A percentile compares a stretch with the other conserved stretches of the same genome.
Evolutionary conservation across 1,284 basidiomycete species (phyloP).

Genomic region (Pseudozyma tsukubaensis): DNA sequence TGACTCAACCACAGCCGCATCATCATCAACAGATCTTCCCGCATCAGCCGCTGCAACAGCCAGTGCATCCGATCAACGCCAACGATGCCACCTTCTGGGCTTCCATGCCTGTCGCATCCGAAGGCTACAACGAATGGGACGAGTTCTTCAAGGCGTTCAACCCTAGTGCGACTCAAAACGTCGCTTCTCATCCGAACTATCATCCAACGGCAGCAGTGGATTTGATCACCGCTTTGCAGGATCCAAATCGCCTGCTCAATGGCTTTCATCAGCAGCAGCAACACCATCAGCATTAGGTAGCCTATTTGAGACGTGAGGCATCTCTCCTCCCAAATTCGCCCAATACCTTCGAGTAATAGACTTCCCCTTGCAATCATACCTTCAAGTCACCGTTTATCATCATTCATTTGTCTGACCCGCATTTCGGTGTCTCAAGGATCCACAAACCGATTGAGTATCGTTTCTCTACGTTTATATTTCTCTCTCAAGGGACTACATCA

Average conservation of each 20-base stretch:
- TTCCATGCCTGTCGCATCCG: conserved; percentile 42
- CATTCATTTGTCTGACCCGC: too few relatives aligned
- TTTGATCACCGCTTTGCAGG: conserved; percentile 43
- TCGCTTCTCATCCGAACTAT: conserved; percentile 13
- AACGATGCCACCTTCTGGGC: conserved; percentile 44
- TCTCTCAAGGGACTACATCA: too few relatives aligned
- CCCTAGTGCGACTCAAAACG: conserved; percentile 3
- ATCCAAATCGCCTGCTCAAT: conserved; percentile 39
- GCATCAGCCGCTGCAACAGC: conserved; percentile 16
- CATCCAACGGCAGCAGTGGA: conserved; percentile 37
- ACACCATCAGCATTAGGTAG: background rate
- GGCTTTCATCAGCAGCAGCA: conserved; percentile 16
- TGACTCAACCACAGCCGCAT: conserved; percentile 4
- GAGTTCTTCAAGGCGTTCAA: conserved; percentile 40
- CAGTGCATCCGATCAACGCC: conserved; percentile 27
- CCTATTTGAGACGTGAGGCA: background rate
- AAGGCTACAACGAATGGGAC: conserved; percentile 40
- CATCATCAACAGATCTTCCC: conserved; percentile 8
- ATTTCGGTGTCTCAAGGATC: too few relatives aligned
- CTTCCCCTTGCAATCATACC: too few relatives aligned
- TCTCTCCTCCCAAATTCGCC: background rate
- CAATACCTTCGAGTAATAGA: background rate
- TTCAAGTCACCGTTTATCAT: too few relatives aligned
- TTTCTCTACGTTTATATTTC: too few relatives aligned
- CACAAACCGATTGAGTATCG: too few relatives aligned